Evolutionary conservation across 2,329 filamentous ascomycete genomes (phyloP).

Genomic region (Ascochyta lentis): DNA sequence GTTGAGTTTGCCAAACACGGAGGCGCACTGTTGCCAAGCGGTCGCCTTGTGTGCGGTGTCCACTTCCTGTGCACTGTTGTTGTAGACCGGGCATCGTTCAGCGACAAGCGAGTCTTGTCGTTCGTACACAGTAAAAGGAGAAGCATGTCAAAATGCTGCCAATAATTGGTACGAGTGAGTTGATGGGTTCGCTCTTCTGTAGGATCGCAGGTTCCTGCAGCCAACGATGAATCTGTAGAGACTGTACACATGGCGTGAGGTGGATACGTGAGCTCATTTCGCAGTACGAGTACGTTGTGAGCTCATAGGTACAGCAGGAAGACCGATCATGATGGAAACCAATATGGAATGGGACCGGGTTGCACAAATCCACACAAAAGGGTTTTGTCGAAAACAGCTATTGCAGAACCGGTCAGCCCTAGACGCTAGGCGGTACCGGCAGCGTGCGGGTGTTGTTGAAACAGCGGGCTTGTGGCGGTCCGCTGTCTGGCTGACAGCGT

Average conservation of each 20-base stretch:
- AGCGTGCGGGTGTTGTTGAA: slow-evolving; percentile 10
- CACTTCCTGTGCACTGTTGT: too few relatives aligned
- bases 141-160: too few relatives aligned
- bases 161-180: too few relatives aligned
- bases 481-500: slow-evolving; percentile 1
- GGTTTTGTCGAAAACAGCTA: slow-evolving; percentile 1
- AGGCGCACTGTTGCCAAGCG: too few relatives aligned
- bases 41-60: too few relatives aligned
- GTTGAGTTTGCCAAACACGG: too few relatives aligned
- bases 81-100: too few relatives aligned
- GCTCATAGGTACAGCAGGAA: slow-evolving; percentile 1
- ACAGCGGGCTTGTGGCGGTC: slow-evolving; percentile 9
- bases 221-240: not conserved
- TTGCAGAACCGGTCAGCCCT: slow-evolving; percentile 4
- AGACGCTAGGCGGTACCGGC: not conserved
- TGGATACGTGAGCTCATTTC: slow-evolving; percentile 3
- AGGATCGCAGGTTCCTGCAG: not conserved
- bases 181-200: not conserved
- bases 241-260: slow-evolving; percentile 2
- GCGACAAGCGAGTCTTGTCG: too few relatives aligned
- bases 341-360: not conserved
- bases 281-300: slow-evolving; percentile 4
- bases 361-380: slow-evolving; percentile 7
- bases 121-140: too few relatives aligned
- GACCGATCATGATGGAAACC: slow-evolving; percentile 6